Evolutionary conservation across 2,329 filamentous ascomycete species (phyloP).

Genomic region (Bipolaris oryzae): DNA sequence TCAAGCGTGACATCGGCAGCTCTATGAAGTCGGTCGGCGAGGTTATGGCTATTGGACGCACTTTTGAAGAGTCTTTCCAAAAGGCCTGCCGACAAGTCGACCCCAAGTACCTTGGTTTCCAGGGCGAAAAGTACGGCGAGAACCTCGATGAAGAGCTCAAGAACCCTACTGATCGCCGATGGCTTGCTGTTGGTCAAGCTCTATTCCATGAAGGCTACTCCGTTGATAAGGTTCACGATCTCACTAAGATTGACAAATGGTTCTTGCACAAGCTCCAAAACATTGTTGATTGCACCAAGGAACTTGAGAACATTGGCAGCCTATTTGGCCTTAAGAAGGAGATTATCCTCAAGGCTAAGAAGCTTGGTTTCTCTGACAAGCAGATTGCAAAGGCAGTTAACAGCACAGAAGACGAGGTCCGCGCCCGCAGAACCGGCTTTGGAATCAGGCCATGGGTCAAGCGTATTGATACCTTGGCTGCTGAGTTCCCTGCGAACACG

Average conservation of each 20-base stretch:
- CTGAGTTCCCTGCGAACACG: conserved; percentile 65
- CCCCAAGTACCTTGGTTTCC: conserved; percentile 87
- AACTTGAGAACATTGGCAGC: conserved; percentile 82
- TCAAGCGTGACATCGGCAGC: conserved; percentile 95
- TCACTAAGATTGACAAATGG: conserved; percentile 99
- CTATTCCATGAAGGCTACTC: conserved; percentile 97
- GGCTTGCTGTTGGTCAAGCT: conserved; percentile 95
- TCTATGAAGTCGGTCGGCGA: conserved; percentile 99
- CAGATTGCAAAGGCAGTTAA: conserved; percentile 89
- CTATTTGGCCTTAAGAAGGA: conserved; percentile 87
- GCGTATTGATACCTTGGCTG: conserved; percentile 96
- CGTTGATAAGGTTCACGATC: conserved; percentile 86
- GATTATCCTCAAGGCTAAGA: conserved; percentile 88
- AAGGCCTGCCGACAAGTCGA: conserved; percentile 98
- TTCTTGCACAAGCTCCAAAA: conserved; percentile 98
- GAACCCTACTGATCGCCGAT: conserved; percentile 94
- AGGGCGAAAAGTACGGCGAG: conserved; percentile 86
- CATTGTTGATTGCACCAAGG: conserved; percentile 86
- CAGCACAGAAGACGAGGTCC: conserved; percentile 86
- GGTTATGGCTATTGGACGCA: conserved; percentile 98
- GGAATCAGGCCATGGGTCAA: conserved; percentile 95
- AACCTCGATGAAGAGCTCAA: conserved; percentile 86
- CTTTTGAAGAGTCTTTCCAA: conserved; percentile 98
- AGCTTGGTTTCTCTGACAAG: conserved; percentile 95
- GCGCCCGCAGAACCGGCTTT: conserved; percentile 81